phyloP scores from a whole-genome alignment of 768 basidiomycete genomes.

The Xerocomellus dryophilus region DNA sequence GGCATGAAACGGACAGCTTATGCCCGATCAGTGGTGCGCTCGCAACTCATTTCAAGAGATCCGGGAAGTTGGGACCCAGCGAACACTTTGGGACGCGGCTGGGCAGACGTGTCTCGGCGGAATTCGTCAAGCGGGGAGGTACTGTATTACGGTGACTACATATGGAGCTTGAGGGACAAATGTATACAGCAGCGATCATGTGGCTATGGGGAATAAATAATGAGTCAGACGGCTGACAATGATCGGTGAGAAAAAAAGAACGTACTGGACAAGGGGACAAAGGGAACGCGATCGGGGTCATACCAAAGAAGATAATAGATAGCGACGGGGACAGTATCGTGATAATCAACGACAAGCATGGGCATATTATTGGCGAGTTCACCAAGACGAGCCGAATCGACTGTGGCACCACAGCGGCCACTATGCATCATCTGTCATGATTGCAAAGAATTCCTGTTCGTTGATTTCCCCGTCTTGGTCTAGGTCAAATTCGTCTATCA shows the following conservation, averaged over 20 bases:
- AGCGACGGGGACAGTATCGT: constrained; percentile 7
- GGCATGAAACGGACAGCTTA: neutral
- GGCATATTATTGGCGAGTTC: neutral
- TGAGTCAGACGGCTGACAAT: constrained; percentile 13
- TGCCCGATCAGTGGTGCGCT: constrained; percentile 15
- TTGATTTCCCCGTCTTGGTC: constrained; percentile 98
- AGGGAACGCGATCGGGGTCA: constrained; percentile 18
- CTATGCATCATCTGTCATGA: constrained; percentile 91
- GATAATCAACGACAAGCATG: constrained; percentile 10
- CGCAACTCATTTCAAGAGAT: constrained; percentile 11
- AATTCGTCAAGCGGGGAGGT: constrained; percentile 1
- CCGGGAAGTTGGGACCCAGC: constrained; percentile 16
- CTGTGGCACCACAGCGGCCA: neutral
- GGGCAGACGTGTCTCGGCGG: constrained; percentile 22
- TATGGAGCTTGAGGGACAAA: constrained; percentile 3
- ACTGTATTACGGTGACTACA: constrained; percentile 23
- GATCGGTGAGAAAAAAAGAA: constrained; percentile 22
- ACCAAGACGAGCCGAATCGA: neutral
- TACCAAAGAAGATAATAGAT: constrained; percentile 22
- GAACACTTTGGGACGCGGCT: constrained; percentile 2
- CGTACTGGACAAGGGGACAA: constrained; percentile 16
- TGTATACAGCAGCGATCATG: constrained; percentile 25
- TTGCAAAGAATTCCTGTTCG: constrained; percentile 93
- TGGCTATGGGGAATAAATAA: constrained; percentile 15
- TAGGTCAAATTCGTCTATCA: constrained; percentile 99